Base-by-base conservation (phyloP, 257 asterid species). In the Fraxinus pennsylvanica region DNA sequence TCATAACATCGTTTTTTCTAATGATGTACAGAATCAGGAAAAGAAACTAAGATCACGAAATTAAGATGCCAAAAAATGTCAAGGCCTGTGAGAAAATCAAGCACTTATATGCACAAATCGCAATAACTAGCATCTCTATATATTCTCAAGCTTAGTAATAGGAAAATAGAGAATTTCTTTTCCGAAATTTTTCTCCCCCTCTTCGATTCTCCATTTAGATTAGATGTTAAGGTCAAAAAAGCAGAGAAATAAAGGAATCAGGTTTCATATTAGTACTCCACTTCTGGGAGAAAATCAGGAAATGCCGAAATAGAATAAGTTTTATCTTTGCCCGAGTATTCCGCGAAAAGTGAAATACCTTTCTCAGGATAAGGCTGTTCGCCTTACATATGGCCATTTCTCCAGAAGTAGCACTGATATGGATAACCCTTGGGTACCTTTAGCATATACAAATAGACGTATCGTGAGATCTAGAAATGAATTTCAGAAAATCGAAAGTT, bases 381-480 rank as follows among this genome's bases (percentile, higher is more conserved):
- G 97, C 96, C 66, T 88, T 90, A 74, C 93, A 96, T 45, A 93
- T 90, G 77, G 98, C 97, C 97, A 93, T 91, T 87, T 96, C 99
- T 81, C 99, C 99, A 45, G 99, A 96, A 74, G 98, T 93, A 81
- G 99, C 99, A 89, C 99, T 96, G 99, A 81, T 93, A 92, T 69
- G 99, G 98, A 86, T 96, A 93, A 54, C 99, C 99, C 85, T 88
- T 91, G 25, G 99, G 99, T 66, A 93, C 97, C 99, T 96, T 68
- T 61, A 32, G 13, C 78, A 65, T 63, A 75, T 54, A 9, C 45
- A 38, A 57, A 78, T 5, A 74, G 57, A 74, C 75, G 78, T 67
- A 52, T 17, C 39, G 17, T 75, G 79, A 86, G 82, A 80, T 75
- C 73, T 71, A 77, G 4, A 22, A 75, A 72, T 75, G 59, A 69